phyloP scores from a whole-genome alignment of 2,329 filamentous ascomycete genomes.

The Exophiala viscosa region DNA sequence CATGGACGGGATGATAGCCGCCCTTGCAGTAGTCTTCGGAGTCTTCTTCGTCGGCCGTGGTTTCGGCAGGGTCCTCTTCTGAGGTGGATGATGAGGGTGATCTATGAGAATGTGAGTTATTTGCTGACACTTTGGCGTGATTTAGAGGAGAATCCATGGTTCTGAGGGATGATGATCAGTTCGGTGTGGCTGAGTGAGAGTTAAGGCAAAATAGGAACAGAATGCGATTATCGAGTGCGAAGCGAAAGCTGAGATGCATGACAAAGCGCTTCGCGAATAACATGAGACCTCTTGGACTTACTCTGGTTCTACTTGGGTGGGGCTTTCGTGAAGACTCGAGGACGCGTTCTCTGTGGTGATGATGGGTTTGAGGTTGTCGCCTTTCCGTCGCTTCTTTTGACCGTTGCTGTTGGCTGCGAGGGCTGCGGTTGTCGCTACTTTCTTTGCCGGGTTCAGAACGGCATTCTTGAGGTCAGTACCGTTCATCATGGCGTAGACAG shows the following conservation, averaged over 20 bases:
- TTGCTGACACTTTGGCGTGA: slow-evolving; percentile 42
- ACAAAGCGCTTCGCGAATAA: slow-evolving; percentile 7
- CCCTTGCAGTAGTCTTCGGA: slow-evolving; percentile 99
- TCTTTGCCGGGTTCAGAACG: slow-evolving; percentile 63
- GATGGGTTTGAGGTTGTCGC: slow-evolving; percentile 62
- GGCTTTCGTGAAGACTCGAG: slow-evolving; percentile 31
- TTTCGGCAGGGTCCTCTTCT: slow-evolving; percentile 74
- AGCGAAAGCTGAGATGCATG: background rate
- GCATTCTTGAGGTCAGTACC: slow-evolving; percentile 62
- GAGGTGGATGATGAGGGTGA: slow-evolving; percentile 74
- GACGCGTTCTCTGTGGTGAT: slow-evolving; percentile 56
- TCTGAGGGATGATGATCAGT: slow-evolving; percentile 26
- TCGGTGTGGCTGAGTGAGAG: slow-evolving; percentile 11
- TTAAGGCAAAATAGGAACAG: background rate
- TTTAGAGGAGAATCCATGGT: slow-evolving; percentile 38
- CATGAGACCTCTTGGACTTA: slow-evolving; percentile 20
- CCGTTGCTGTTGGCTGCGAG: slow-evolving; percentile 51
- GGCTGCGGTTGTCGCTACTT: slow-evolving; percentile 52
- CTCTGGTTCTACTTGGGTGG: slow-evolving; percentile 37
- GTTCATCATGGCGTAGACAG: slow-evolving; percentile 52
- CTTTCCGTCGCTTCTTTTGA: slow-evolving; percentile 64
- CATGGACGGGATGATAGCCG: slow-evolving; percentile 90
- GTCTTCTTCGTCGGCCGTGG: slow-evolving; percentile 96
- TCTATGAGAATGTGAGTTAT: slow-evolving; percentile 59
- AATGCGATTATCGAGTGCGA: background rate